A percentile compares a stretch with the other conserved stretches of the same genome.
Evolutionary conservation across 139 green algal genomes (phyloP).

Genomic region (Coelastrella sp.): DNA sequence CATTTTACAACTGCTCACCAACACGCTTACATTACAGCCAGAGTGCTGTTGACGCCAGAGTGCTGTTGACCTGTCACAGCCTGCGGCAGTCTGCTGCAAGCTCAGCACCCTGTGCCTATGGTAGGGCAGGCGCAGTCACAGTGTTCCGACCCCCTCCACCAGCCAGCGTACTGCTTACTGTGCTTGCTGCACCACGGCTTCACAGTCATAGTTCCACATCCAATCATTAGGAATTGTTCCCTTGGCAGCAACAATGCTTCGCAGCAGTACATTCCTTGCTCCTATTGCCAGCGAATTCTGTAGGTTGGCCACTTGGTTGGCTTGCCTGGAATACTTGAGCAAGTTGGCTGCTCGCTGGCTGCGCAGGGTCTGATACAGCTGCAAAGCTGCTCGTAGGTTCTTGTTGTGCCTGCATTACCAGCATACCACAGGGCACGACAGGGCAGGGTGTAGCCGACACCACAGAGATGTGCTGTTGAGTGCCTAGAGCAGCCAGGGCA

Average conservation of each 20-base stretch:
- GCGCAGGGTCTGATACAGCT: constrained; percentile 30
- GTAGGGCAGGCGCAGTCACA: too few species aligned
- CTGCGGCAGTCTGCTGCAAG: too few species aligned
- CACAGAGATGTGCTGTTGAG: too few species aligned
- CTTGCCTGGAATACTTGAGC: constrained; percentile 18
- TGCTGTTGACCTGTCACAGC: too few species aligned
- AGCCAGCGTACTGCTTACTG: neutral
- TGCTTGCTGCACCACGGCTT: constrained; percentile 2
- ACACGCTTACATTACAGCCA: too few species aligned
- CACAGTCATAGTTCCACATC: constrained; percentile 46
- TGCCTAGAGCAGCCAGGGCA: too few species aligned
- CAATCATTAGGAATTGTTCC: constrained; percentile 25
- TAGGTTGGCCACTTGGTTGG: neutral
- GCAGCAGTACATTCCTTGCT: constrained; percentile 17
- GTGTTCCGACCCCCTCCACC: too few species aligned
- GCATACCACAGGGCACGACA: too few species aligned
- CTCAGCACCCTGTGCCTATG: too few species aligned
- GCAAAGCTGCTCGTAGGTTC: constrained; percentile 31
- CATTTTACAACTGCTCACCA: too few species aligned
- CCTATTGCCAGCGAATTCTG: neutral
- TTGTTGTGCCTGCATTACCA: neutral
- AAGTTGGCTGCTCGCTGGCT: constrained; percentile 12
- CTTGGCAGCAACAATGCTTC: neutral
- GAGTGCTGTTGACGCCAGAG: too few species aligned
- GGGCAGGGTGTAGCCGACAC: too few species aligned